A percentile compares a stretch with the other conserved stretches of the same genome.
Conservation (phyloP, 805 yeast species). For the Candida caryicola region DNA sequence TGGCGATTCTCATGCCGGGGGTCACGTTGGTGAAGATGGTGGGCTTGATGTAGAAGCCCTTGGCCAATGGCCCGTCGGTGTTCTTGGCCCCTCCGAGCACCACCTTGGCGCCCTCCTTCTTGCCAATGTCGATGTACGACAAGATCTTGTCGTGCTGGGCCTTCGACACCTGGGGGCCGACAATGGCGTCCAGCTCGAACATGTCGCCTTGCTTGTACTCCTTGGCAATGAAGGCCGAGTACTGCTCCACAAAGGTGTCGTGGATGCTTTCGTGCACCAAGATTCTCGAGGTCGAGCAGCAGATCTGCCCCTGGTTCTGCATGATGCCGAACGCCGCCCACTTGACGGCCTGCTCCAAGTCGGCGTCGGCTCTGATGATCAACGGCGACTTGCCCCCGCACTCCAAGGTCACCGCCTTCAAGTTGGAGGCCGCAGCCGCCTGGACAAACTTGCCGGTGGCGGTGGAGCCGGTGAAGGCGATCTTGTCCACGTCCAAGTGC, state of each 20-base stretch:
- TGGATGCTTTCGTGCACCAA: slow-evolving; percentile 55
- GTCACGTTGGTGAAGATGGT: slow-evolving; percentile 72
- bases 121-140: slow-evolving; percentile 41
- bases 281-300: slow-evolving; percentile 65
- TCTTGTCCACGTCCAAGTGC: slow-evolving; percentile 49
- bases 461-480: slow-evolving; percentile 58
- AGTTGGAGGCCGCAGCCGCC: slow-evolving; percentile 55
- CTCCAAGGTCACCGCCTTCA: slow-evolving; percentile 65
- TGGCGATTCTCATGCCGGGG: slow-evolving; percentile 61
- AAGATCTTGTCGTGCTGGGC: slow-evolving; percentile 51
- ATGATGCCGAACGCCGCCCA: slow-evolving; percentile 68
- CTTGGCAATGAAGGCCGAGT: slow-evolving; percentile 44
- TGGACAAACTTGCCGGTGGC: slow-evolving; percentile 65
- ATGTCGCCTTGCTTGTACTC: slow-evolving; percentile 58
- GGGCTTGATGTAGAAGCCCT: slow-evolving; percentile 71
- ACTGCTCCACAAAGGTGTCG: slow-evolving; percentile 48
- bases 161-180: slow-evolving; percentile 64
- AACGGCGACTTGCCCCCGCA: slow-evolving; percentile 75
- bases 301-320: slow-evolving; percentile 65
- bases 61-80: slow-evolving; percentile 34
- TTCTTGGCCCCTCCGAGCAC: slow-evolving; percentile 42
- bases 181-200: slow-evolving; percentile 43
- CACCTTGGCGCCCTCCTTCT: slow-evolving; percentile 43
- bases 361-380: slow-evolving; percentile 61
- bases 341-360: slow-evolving; percentile 60